A percentile compares a stretch with the other conserved stretches of the same genome.
phyloP scores from a whole-genome alignment of 306 rosid species.

The Lathyrus oleraceus region DNA sequence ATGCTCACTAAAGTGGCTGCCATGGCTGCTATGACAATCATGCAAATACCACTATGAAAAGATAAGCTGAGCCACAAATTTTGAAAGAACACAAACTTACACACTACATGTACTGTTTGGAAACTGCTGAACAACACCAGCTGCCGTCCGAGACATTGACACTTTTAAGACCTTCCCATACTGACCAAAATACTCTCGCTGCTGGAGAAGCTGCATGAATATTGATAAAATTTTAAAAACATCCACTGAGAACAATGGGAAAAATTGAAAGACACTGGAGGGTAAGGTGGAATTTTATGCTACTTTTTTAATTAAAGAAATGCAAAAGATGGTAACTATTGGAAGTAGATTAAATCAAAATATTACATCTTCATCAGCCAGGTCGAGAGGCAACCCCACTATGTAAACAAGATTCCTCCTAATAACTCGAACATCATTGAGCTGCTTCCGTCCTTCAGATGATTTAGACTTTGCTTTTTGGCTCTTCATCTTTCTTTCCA shows the following conservation, averaged over 20 bases:
- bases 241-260: neutral
- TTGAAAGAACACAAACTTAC: constrained; percentile 58
- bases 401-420: constrained; percentile 96
- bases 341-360: neutral
- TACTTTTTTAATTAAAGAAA: neutral
- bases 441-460: constrained; percentile 92
- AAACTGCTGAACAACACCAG: constrained; percentile 95
- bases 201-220: constrained; percentile 82
- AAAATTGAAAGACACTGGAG: neutral
- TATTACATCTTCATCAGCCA: constrained; percentile 86
- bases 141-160: constrained; percentile 94
- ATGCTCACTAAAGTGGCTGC: neutral
- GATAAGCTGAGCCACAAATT: neutral
- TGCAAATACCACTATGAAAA: constrained; percentile 3
- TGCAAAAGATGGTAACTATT: neutral
- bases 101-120: constrained; percentile 97
- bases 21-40: constrained; percentile 1
- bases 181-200: constrained; percentile 88
- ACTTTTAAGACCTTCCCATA: constrained; percentile 97
- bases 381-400: constrained; percentile 67
- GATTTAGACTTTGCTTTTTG: constrained; percentile 81
- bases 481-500: constrained; percentile 76
- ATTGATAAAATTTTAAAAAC: neutral
- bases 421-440: constrained; percentile 90
- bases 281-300: neutral